Evolutionary conservation across 2,329 filamentous ascomycete genomes (phyloP), one percentile per base, ranked within the genome.

Genomic region (Xylariaceae sp.): DNA sequence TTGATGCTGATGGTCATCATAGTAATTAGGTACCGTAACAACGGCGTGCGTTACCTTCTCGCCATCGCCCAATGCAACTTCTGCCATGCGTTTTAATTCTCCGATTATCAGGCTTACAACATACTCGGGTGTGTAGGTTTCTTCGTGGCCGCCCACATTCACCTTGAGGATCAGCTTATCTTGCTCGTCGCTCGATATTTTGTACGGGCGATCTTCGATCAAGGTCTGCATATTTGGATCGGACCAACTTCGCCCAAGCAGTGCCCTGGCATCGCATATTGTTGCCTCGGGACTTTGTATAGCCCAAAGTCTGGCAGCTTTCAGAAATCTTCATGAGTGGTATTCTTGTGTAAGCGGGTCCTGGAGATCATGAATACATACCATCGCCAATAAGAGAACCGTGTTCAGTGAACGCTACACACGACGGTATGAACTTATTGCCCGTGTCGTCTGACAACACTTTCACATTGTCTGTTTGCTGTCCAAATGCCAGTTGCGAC

Each of bases 11-110:
- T 50, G 5, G 8, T 33, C 34, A 33, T 14, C 21, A 17, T 21
- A 40, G 12, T 50, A 24, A 17, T n/a, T 24, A 26, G 47, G 47
- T 23, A 50, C 26, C 6, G 34, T 7, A 1, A 41, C 17, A 11
- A 41, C 26, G 12, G 36, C 47, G 14, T 23, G 9, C 4, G 34
- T 41, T 33, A 41, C 47, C 2, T 28, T 50, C 12, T 39, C 17
- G 26, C 19, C 16, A 8, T 12, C 9, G 36, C 36, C 26, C 17
- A 50, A 23, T 8, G 24, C 7, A 19, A 3, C 36, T 31, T 41
- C 47, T 23, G 36, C 47, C 47, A 50, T 41, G 12, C 9, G 16
- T 17, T 41, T 50, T 12, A 50, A 17, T 24, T 50, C 34, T 29
- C 26, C 6, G 4, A 50, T 41, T 41, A 50, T 23, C 1, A 50